Evolutionary conservation across 2,329 filamentous ascomycete species (phyloP), one percentile per base, ranked within the genome.

Genomic region (Neonectria hederae): DNA sequence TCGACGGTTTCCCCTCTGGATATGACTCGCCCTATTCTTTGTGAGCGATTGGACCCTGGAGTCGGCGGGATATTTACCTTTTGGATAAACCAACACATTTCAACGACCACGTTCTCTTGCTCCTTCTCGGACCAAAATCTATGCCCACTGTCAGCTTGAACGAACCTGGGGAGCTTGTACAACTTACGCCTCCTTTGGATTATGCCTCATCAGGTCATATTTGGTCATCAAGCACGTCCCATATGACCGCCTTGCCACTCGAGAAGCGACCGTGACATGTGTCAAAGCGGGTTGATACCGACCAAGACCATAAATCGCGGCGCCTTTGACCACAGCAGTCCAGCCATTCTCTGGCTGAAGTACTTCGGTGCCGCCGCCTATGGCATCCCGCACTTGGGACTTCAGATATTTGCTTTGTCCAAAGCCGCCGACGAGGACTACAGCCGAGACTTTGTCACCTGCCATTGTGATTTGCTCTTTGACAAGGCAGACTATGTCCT

Each of bases 301-400:
- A 17, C 74, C 71, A 11, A 80, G 72, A 3, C 78, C 78, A 54
- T 80, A 76, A 22, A 84, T 82, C 5, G 83, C 82, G 14, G 85
- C 84, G 7, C 85, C 85, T 35, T 82, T 81, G 2, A 84, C 83
- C 6, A 86, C 82, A 1, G 84, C 82, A 1, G 79, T 78, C 84
- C 84, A 86, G 3, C 82, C 80, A 62, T 82, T 81, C 14, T 80
- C 76, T 0, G 84, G 83, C 55, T 84, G 83, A 54, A 86, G 72
- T 28, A 87, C 78, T 28, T 81, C 75, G 8, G 82, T 78, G 6
- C 73, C 70, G 8, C 66, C 55, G 9, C 75, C 68, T 8, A 83
- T 73, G 0, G 78, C 72, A 46, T 78, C 71, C 49, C 76, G 74
- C 8, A 86, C 70, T 11, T 79, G 75, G 59, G 79, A 74, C 67